Conservation (phyloP, 257 asterid genomes). For the Przewalskia tangutica region DNA sequence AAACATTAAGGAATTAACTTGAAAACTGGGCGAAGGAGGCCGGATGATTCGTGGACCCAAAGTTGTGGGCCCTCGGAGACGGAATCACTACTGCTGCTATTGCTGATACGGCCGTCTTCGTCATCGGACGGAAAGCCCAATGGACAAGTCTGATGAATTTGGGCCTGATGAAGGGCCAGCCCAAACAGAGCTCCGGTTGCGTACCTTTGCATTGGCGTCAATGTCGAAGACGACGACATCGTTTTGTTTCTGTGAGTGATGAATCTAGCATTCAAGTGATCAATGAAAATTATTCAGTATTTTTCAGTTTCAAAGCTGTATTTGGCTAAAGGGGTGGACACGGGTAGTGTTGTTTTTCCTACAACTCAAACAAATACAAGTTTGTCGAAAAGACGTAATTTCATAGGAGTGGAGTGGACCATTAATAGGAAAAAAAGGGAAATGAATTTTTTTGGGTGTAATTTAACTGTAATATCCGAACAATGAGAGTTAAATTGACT, state of each 20-base stretch:
- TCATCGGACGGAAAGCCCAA: slow-evolving; percentile 46
- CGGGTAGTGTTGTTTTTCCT: too few relatives aligned
- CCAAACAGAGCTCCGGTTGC: slow-evolving; percentile 74
- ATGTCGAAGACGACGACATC: slow-evolving; percentile 42
- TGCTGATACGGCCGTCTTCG: slow-evolving; percentile 36
- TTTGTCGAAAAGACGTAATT: too few relatives aligned
- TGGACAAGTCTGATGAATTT: slow-evolving; percentile 58
- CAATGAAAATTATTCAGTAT: neutral
- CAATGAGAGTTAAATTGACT: too few relatives aligned
- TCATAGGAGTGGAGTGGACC: too few relatives aligned
- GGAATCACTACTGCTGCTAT: slow-evolving; percentile 60
- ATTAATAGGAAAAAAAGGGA: too few relatives aligned
- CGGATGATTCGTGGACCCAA: slow-evolving; percentile 53
- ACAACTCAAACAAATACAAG: too few relatives aligned
- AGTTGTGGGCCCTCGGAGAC: slow-evolving; percentile 56
- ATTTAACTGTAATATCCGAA: too few relatives aligned
- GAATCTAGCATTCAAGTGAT: neutral
- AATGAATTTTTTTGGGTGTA: too few relatives aligned
- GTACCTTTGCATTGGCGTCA: slow-evolving; percentile 66
- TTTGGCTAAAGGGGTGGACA: neutral
- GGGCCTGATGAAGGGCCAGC: slow-evolving; percentile 28
- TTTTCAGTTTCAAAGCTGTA: neutral
- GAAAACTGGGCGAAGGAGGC: slow-evolving; percentile 48
- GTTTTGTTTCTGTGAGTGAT: neutral
- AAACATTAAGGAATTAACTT: slow-evolving; percentile 18